Conservation (phyloP, 2,329 filamentous ascomycete genomes). For the Aspergillus fijiensis region DNA sequence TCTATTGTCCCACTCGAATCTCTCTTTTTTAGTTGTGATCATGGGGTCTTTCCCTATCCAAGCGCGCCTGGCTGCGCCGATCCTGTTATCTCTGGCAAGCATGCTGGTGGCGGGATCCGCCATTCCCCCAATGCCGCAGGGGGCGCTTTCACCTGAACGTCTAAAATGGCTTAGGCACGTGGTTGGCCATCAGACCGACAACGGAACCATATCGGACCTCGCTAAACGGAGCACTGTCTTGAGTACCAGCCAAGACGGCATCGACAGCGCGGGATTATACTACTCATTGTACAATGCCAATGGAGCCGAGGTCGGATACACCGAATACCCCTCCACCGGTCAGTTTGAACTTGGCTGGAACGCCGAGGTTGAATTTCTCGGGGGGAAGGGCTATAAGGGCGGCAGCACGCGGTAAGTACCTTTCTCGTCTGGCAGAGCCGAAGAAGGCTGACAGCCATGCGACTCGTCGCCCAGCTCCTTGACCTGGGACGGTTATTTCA, state of each 20-base stretch:
- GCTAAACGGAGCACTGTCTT: background rate
- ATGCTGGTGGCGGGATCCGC: too few species aligned
- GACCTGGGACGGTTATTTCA: background rate
- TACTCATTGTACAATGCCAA: constrained; percentile 10
- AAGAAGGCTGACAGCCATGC: background rate
- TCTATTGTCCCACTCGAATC: too few species aligned
- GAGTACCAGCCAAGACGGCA: background rate
- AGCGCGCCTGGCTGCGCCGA: too few species aligned
- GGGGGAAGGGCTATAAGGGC: background rate
- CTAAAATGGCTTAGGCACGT: background rate
- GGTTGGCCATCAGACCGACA: background rate
- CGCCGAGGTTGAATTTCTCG: background rate
- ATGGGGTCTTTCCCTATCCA: too few species aligned
- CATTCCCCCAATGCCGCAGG: background rate
- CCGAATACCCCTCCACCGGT: background rate
- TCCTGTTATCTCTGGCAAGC: too few species aligned
- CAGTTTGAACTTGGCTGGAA: constrained; percentile 4
- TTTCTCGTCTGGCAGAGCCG: too few species aligned
- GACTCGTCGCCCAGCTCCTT: background rate
- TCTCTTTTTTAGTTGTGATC: too few species aligned
- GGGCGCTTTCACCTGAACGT: background rate
- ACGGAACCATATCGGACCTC: background rate
- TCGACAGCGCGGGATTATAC: constrained; percentile 4
- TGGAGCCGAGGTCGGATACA: constrained; percentile 1
- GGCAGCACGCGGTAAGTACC: constrained; percentile 1